phyloP scores from a whole-genome alignment of 345 rosid genomes.

The Syzygium oleosum region DNA sequence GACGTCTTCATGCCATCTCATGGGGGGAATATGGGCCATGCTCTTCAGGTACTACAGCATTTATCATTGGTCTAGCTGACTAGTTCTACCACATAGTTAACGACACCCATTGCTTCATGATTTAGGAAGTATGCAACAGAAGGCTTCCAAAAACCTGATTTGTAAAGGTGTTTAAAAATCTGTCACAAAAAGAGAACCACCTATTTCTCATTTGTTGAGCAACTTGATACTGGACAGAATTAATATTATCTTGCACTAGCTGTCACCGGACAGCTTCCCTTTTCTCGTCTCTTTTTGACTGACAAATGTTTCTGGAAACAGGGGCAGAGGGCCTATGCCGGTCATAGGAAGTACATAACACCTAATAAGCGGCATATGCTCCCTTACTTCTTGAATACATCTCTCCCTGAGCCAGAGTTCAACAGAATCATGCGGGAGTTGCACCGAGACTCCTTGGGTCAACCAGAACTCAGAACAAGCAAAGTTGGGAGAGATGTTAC shows the following conservation, averaged over 20 bases:
- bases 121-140: not conserved
- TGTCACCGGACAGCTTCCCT: not conserved
- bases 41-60: conserved; percentile 55
- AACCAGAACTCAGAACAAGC: conserved; percentile 65
- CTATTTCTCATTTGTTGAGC: not conserved
- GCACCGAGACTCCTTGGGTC: conserved; percentile 76
- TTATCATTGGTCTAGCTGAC: not conserved
- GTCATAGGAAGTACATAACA: conserved; percentile 81
- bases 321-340: conserved; percentile 82
- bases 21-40: conserved; percentile 98
- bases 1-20: conserved; percentile 98
- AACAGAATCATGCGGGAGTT: conserved; percentile 50
- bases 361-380: conserved; percentile 95
- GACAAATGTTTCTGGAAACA: conserved; percentile 14
- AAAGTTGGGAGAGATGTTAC: conserved; percentile 85
- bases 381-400: conserved; percentile 55
- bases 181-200: not conserved
- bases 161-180: not conserved
- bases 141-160: not conserved
- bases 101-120: not conserved
- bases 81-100: not conserved
- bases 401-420: conserved; percentile 66
- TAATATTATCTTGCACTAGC: not conserved
- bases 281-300: not conserved
- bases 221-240: not conserved